Evolutionary conservation across 352 stramenopile genomes (phyloP).

Genomic region (Globisporangium nodosum): DNA sequence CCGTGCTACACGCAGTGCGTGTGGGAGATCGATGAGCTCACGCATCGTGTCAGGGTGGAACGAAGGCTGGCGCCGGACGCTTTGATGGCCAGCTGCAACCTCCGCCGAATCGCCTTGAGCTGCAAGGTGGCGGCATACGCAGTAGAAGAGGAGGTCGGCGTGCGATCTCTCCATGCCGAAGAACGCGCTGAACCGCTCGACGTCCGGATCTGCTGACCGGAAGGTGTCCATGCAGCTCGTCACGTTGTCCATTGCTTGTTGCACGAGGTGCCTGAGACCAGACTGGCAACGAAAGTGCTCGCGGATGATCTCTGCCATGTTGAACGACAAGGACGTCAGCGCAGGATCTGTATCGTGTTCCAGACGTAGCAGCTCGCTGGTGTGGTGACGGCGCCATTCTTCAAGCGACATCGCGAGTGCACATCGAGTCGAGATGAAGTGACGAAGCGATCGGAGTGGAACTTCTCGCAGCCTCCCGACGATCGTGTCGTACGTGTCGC

Average conservation of each 20-base stretch:
- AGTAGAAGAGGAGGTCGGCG: conserved; percentile 64
- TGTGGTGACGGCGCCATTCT: conserved; percentile 29
- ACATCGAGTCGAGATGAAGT: conserved; percentile 28
- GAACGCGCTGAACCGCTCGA: conserved; percentile 57
- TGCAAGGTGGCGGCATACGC: conserved; percentile 36
- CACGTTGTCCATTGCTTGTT: conserved; percentile 32
- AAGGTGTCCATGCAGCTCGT: conserved; percentile 29
- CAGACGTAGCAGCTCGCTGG: neutral
- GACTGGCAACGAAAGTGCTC: conserved; percentile 68
- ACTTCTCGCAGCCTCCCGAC: conserved; percentile 43
- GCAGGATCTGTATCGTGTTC: conserved; percentile 4
- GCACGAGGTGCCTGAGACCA: conserved; percentile 47
- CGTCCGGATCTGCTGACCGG: conserved; percentile 36
- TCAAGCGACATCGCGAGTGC: conserved; percentile 41
- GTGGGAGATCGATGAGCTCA: conserved; percentile 41
- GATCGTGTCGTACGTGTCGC: conserved; percentile 62
- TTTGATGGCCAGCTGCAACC: neutral
- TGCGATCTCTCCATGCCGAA: conserved; percentile 35
- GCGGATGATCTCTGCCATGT: conserved; percentile 28
- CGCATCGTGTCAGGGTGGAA: conserved; percentile 48
- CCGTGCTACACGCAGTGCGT: conserved; percentile 37
- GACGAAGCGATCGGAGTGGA: conserved; percentile 10
- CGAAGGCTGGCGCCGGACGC: conserved; percentile 28
- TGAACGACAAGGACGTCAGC: conserved; percentile 20
- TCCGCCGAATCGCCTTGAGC: neutral